A percentile compares a stretch with the other conserved stretches of the same genome.
Conservation (phyloP, 257 asterid species). For the Jaltomata sinuosa region DNA sequence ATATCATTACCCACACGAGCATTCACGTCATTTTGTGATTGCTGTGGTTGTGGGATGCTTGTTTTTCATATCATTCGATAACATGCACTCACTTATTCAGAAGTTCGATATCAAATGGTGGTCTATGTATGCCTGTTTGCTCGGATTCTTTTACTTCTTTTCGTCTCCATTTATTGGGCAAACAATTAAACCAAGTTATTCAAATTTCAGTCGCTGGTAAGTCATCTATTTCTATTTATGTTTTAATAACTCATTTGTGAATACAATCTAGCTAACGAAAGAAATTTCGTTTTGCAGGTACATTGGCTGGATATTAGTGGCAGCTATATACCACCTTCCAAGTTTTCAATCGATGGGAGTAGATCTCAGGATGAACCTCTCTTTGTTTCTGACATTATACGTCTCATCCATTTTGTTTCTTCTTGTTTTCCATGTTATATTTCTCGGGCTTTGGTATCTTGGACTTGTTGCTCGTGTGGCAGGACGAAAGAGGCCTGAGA, state of each 20-base stretch:
- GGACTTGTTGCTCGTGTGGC: slow-evolving; percentile 99
- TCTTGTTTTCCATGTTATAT: slow-evolving; percentile 79
- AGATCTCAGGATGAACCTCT: slow-evolving; percentile 93
- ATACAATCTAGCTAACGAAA: not conserved
- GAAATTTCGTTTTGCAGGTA: slow-evolving; percentile 49
- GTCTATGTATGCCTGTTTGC: slow-evolving; percentile 99
- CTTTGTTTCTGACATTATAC: slow-evolving; percentile 77
- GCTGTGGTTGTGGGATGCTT: slow-evolving; percentile 95
- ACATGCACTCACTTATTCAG: slow-evolving; percentile 92
- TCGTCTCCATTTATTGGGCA: slow-evolving; percentile 95
- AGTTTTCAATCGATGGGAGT: slow-evolving; percentile 99
- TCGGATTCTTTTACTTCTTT: slow-evolving; percentile 97
- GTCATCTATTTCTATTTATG: not conserved
- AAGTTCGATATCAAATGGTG: slow-evolving; percentile 96
- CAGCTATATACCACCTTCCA: slow-evolving; percentile 96
- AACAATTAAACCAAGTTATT: slow-evolving; percentile 95
- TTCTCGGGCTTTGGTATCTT: slow-evolving; percentile 88
- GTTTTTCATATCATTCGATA: slow-evolving; percentile 94
- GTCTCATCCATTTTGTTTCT: slow-evolving; percentile 89
- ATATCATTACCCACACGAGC: slow-evolving; percentile 93
- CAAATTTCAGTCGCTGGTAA: slow-evolving; percentile 95
- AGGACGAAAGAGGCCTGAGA: slow-evolving; percentile 84
- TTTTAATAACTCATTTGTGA: not conserved
- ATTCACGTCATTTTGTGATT: slow-evolving; percentile 89
- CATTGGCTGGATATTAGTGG: slow-evolving; percentile 84